Evolutionary conservation across 1,284 basidiomycete genomes (phyloP), one percentile per base, ranked within the genome.

Genomic region (Porphyrellus sp.): DNA sequence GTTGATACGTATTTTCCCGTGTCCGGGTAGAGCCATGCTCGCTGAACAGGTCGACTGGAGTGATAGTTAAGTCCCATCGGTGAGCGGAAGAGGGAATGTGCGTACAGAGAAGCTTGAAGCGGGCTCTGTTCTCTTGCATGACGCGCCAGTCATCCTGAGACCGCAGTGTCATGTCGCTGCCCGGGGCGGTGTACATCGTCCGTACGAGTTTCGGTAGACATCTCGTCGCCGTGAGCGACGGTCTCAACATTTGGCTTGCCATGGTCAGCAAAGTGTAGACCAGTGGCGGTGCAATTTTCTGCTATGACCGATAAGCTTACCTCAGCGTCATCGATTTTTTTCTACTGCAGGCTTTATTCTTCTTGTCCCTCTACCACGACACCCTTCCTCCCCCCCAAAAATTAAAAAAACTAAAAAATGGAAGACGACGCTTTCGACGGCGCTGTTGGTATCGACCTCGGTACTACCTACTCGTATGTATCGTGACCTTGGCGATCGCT

Each of bases 381-480:
- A 56, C 51, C 56, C 63, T 63, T 57, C 61, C 62, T 63, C 58
- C 61, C 62, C 63, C 59, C 58, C 55, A 71, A 75, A 79, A 80
- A 88, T 51, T 61, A 72, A 75, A 39, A 37, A 20, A 79, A 81
- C 81, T 16, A 62, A 30, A 91, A 86, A 86, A 91, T 91, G 82
- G 93, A 96, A 72, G 94, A 96, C 78, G 74, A 89, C 52, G 52
- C 64, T 70, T 98, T 89, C 77, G 92, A 96, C 72, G 94, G 95
- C 76, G 95, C 95, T 74, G 82, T 97, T 77, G 94, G 94, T 76
- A 96, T 97, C 72, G 93, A 91, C 76, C 85, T 91, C 63, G 90
- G 90, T 64, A 93, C 91, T 61, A 93, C 91, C 59, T 93, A 93
- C 81, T 92, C 89, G 83, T 93, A 72, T 68, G 86, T 77, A 39